Evolutionary conservation across 441 rosid species (phyloP).

Genomic region (Jatropha podagrica): DNA sequence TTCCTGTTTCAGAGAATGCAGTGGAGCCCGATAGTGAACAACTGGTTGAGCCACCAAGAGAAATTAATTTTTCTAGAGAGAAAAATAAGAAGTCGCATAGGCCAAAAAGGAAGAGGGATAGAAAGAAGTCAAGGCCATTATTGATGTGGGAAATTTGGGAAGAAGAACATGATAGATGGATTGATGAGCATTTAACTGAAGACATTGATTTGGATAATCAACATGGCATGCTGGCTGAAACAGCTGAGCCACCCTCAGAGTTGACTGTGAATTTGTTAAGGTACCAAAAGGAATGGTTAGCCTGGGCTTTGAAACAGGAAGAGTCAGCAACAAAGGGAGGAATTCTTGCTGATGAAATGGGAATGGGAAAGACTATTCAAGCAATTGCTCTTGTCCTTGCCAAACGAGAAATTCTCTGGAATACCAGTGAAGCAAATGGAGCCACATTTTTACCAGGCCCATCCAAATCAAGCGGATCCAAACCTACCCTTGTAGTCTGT

Average conservation of each 20-base stretch:
- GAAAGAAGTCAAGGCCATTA: conserved; percentile 21
- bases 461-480: conserved; percentile 35
- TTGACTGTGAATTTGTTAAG: conserved; percentile 74
- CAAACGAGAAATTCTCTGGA: conserved; percentile 44
- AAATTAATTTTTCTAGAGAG: neutral
- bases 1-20: conserved; percentile 16
- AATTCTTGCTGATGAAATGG: conserved; percentile 99
- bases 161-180: conserved; percentile 62
- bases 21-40: conserved; percentile 21
- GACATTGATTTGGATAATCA: conserved; percentile 61
- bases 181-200: conserved; percentile 49
- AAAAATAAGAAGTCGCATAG: conserved; percentile 21
- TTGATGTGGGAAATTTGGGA: conserved; percentile 85
- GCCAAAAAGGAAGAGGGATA: conserved; percentile 35
- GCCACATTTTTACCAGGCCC: conserved; percentile 31
- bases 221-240: conserved; percentile 44
- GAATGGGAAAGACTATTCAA: conserved; percentile 98
- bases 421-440: conserved; percentile 22
- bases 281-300: conserved; percentile 94
- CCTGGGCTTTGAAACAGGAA: conserved; percentile 95
- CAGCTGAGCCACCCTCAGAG: conserved; percentile 64
- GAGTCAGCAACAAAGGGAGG: conserved; percentile 67
- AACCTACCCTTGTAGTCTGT: conserved; percentile 80
- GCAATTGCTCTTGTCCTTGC: conserved; percentile 95
- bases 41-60: conserved; percentile 11